phyloP scores from a whole-genome alignment of 2,329 filamentous ascomycete genomes.

The Botrytis hyacinthi region DNA sequence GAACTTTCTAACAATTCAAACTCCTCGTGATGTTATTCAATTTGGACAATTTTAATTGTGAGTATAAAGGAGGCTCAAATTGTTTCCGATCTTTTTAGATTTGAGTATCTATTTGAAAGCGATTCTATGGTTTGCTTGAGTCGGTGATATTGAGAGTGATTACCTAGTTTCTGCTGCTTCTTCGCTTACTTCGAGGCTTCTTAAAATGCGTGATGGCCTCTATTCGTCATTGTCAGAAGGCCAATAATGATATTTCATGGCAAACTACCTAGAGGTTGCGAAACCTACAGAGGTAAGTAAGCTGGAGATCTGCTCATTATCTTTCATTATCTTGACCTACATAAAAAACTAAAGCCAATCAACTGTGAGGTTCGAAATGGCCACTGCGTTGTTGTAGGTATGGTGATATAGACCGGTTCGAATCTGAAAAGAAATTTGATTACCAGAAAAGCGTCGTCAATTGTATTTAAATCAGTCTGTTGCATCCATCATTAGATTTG shows the following conservation, averaged over 20 bases:
- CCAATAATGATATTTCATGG: constrained; percentile 3
- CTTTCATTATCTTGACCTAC: neutral
- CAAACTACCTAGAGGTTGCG: constrained; percentile 24
- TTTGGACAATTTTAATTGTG: neutral
- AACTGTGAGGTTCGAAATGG: constrained; percentile 24
- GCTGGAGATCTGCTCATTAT: neutral
- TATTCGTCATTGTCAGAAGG: neutral
- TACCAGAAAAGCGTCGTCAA: constrained; percentile 1
- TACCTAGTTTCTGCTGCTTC: neutral
- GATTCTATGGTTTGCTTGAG: neutral
- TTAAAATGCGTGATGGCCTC: neutral
- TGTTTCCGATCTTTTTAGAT: fast-evolving
- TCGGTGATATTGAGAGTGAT: neutral
- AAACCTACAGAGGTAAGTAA: constrained; percentile 24
- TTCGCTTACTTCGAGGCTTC: neutral
- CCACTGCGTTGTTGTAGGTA: constrained; percentile 20
- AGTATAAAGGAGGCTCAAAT: neutral
- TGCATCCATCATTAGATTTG: neutral
- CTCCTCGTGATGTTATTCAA: neutral
- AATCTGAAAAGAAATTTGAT: constrained; percentile 15
- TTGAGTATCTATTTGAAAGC: neutral
- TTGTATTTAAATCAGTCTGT: neutral
- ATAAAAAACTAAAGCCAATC: neutral
- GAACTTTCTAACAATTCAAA: neutral
- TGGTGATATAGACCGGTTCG: constrained; percentile 6